phyloP scores from a whole-genome alignment of 768 basidiomycete genomes.

The Cyclocybe cylindracea region DNA sequence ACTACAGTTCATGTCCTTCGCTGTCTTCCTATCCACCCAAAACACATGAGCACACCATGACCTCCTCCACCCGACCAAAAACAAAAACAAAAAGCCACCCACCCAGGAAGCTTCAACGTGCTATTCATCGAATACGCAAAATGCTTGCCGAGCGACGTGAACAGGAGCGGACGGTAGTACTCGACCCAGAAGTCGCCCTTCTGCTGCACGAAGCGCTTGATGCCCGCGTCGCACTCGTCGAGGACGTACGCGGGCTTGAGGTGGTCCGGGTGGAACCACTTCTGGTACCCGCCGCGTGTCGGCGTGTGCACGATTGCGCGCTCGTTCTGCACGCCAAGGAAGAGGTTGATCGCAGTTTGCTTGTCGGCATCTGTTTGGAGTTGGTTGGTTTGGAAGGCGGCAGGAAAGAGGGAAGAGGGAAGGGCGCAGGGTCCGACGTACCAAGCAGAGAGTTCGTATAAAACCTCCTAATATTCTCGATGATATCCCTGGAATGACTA shows the following conservation, averaged over 20 bases:
- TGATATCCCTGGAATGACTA: conserved; percentile 94
- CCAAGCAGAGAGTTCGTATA: conserved; percentile 94
- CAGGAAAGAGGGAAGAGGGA: background rate
- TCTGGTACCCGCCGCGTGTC: conserved; percentile 72
- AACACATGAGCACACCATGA: too few species aligned
- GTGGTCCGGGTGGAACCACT: conserved; percentile 81
- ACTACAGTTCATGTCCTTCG: conserved; percentile 66
- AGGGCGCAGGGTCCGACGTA: conserved; percentile 24
- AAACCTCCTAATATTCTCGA: conserved; percentile 92
- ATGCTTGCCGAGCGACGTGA: conserved; percentile 84
- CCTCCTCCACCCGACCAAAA: too few species aligned
- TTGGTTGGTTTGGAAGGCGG: background rate
- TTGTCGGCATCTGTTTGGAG: conserved; percentile 82
- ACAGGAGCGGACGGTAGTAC: conserved; percentile 83
- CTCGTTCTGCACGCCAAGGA: conserved; percentile 75
- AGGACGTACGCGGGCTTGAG: conserved; percentile 68
- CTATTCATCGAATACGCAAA: conserved; percentile 95
- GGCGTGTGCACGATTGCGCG: conserved; percentile 49
- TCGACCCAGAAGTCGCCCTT: conserved; percentile 84
- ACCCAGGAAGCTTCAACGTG: conserved; percentile 83
- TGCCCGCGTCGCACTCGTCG: conserved; percentile 61
- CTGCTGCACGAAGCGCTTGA: conserved; percentile 59
- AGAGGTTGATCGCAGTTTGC: conserved; percentile 96
- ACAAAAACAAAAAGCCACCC: conserved; percentile 19
- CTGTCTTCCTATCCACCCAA: conserved; percentile 56